These are phyloP conservation scores for Dothistroma pini DNA, from an alignment of 2,329 filamentous ascomycete genomes.

Conservation along the genomic window DNA sequence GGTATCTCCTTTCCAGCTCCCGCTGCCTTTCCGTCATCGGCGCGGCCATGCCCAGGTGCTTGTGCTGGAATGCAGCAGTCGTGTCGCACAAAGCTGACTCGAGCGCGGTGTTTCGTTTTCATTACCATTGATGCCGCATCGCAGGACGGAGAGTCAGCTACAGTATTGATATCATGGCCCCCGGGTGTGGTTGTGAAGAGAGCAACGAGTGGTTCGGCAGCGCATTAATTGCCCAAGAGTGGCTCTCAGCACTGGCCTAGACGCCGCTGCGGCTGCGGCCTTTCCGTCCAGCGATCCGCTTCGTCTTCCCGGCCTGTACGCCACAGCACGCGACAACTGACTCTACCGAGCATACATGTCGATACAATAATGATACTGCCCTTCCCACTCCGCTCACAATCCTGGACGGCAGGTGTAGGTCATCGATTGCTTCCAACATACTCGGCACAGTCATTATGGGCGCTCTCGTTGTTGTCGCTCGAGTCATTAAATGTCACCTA, in stretches of 20 bases:
- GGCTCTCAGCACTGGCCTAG: no score
- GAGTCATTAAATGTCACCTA: neutral
- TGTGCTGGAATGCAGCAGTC: constrained; percentile 8
- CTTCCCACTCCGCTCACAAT: no score
- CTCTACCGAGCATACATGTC: no score
- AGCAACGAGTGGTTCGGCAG: neutral
- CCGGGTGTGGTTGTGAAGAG: neutral
- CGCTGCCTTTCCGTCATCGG: constrained; percentile 37
- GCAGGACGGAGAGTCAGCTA: neutral
- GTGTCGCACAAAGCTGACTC: constrained; percentile 11
- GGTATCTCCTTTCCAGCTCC: constrained; percentile 42
- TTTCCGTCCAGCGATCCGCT: no score
- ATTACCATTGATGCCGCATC: constrained; percentile 1
- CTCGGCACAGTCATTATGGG: no score
- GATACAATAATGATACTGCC: no score
- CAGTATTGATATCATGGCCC: neutral
- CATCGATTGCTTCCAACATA: no score
- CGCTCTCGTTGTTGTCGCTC: neutral
- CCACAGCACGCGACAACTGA: no score
- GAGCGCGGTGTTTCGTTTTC: neutral
- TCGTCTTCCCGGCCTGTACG: no score
- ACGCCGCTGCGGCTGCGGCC: no score
- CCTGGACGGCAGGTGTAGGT: no score
- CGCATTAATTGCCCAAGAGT: no score
- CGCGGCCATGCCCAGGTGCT: neutral